phyloP scores from a whole-genome alignment of 176 grass and related monocot species.

The Avena insularis region DNA sequence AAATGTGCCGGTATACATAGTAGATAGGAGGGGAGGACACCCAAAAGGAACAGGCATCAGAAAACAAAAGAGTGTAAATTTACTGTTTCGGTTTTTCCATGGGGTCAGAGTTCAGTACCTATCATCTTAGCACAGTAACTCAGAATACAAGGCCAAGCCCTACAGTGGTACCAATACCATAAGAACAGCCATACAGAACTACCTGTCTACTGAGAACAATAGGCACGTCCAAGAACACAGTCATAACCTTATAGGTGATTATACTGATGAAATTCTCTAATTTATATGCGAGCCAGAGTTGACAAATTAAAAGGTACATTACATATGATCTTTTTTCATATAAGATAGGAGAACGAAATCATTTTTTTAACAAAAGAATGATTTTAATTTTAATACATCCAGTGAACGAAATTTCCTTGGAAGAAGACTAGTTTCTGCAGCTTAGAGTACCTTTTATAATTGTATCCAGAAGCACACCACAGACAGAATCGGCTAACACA shows the following conservation, averaged over 20 bases:
- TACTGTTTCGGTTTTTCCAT: neutral
- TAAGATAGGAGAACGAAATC: constrained; percentile 7
- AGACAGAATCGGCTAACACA: constrained; percentile 74
- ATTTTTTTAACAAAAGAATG: neutral
- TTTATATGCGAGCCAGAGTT: constrained; percentile 12
- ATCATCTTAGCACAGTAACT: constrained; percentile 31
- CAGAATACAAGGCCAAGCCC: neutral
- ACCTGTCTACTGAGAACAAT: constrained; percentile 12
- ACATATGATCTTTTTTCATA: neutral
- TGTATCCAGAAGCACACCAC: constrained; percentile 79
- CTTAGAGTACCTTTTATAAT: constrained; percentile 84
- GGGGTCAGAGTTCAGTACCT: constrained; percentile 2
- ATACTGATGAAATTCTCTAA: neutral
- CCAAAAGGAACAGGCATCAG: neutral
- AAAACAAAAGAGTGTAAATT: constrained; percentile 2
- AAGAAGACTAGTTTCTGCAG: constrained; percentile 16
- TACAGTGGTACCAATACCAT: constrained; percentile 19
- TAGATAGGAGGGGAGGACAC: neutral
- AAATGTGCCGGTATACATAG: constrained; percentile 14
- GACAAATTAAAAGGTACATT: constrained; percentile 18
- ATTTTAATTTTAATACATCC: constrained; percentile 23
- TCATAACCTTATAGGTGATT: neutral
- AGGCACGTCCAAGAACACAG: constrained; percentile 11
- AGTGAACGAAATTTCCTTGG: constrained; percentile 17
- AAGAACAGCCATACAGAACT: constrained; percentile 12